A percentile compares a stretch with the other conserved stretches of the same genome.
Conservation (phyloP, 306 rosid species). For the Fragaria iinumae region DNA sequence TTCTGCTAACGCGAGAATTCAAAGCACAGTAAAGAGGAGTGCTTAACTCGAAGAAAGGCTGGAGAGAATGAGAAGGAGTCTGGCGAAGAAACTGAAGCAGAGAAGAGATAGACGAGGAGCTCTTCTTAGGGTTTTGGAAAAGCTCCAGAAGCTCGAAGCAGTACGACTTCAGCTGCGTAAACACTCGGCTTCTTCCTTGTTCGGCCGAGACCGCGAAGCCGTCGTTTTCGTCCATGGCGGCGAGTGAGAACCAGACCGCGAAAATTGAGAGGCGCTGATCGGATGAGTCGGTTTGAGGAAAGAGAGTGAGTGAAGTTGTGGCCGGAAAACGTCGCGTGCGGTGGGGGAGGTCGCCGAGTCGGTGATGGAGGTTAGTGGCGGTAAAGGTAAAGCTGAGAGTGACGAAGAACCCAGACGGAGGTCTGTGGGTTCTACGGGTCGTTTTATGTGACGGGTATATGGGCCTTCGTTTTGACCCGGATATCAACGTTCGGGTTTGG, state of each 20-base stretch:
- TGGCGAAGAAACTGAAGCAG: slow-evolving; percentile 54
- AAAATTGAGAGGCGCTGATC: neutral
- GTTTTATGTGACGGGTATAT: neutral
- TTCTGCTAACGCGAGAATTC: neutral
- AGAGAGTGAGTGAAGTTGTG: neutral
- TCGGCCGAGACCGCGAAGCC: slow-evolving; percentile 1
- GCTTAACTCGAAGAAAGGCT: slow-evolving; percentile 81
- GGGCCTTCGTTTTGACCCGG: neutral
- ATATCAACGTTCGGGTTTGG: neutral
- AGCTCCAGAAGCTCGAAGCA: slow-evolving; percentile 74
- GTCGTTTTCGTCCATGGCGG: slow-evolving; percentile 41
- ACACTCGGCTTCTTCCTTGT: slow-evolving; percentile 36
- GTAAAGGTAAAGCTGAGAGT: neutral
- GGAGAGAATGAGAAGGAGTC: slow-evolving; percentile 49
- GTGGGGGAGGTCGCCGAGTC: neutral
- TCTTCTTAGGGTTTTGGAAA: slow-evolving; percentile 54
- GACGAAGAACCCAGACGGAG: neutral
- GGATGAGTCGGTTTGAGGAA: no score
- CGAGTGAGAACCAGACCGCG: neutral
- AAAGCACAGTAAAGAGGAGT: neutral
- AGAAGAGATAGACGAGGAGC: slow-evolving; percentile 44
- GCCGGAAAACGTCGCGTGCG: neutral
- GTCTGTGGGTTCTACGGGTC: neutral
- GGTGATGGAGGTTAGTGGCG: neutral
- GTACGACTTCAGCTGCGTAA: slow-evolving; percentile 51